These are phyloP conservation scores for Colletotrichum kahawae DNA, from an alignment of 2,329 filamentous ascomycete species.

Conservation along the genomic window DNA sequence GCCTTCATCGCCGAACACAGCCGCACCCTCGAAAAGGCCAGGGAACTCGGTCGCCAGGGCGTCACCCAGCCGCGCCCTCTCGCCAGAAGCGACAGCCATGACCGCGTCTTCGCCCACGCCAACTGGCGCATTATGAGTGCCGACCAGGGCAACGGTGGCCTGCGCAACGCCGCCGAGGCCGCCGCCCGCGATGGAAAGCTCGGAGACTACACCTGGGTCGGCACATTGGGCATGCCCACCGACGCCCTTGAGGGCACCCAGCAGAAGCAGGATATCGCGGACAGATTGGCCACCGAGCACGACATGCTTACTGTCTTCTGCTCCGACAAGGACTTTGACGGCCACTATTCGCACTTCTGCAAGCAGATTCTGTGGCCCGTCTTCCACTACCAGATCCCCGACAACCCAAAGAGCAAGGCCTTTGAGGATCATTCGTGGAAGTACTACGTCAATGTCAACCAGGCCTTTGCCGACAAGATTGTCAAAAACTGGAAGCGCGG, in stretches of 20 bases:
- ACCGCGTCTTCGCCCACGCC: constrained; percentile 75
- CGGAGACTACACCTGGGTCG: constrained; percentile 85
- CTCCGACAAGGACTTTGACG: constrained; percentile 90
- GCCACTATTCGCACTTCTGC: constrained; percentile 95
- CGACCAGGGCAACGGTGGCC: constrained; percentile 89
- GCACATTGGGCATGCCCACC: constrained; percentile 91
- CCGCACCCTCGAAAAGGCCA: constrained; percentile 61
- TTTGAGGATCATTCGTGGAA: constrained; percentile 98
- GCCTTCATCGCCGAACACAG: constrained; percentile 76
- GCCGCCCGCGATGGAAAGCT: constrained; percentile 72
- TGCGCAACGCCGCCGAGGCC: constrained; percentile 86
- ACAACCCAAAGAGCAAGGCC: constrained; percentile 97
- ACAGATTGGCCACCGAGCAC: constrained; percentile 79
- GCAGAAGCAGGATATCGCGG: constrained; percentile 83
- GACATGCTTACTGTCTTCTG: constrained; percentile 85
- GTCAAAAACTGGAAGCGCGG: constrained; percentile 91
- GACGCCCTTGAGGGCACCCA: constrained; percentile 78
- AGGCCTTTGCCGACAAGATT: constrained; percentile 90
- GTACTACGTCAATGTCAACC: constrained; percentile 91
- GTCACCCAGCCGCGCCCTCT: constrained; percentile 58
- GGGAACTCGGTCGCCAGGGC: constrained; percentile 61
- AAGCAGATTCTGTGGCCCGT: constrained; percentile 98
- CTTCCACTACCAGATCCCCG: constrained; percentile 97
- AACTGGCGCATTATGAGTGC: constrained; percentile 84
- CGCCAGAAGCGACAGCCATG: constrained; percentile 66